A percentile compares a stretch with the other conserved stretches of the same genome.
phyloP scores from a whole-genome alignment of 2,329 filamentous ascomycete species.

The Penicillium crustosum region DNA sequence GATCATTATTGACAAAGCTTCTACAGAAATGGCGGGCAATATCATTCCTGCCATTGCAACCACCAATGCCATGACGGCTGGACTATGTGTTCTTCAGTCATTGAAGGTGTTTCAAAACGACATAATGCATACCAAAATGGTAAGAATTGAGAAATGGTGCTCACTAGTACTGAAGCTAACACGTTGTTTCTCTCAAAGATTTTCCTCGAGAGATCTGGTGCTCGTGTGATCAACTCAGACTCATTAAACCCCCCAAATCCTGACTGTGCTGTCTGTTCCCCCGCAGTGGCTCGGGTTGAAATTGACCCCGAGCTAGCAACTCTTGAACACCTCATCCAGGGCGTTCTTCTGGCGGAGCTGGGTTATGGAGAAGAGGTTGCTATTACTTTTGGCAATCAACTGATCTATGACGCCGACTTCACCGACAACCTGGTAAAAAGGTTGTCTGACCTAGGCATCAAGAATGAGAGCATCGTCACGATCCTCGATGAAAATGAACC shows the following conservation, averaged over 20 bases:
- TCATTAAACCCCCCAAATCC: conserved; percentile 66
- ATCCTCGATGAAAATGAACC: conserved; percentile 76
- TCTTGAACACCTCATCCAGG: conserved; percentile 74
- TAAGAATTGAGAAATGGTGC: conserved; percentile 34
- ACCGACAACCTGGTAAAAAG: conserved; percentile 82
- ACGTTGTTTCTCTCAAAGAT: conserved; percentile 49
- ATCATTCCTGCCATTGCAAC: conserved; percentile 98
- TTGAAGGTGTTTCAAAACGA: conserved; percentile 83
- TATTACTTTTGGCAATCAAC: conserved; percentile 68
- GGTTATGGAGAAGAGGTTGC: conserved; percentile 81
- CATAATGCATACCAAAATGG: conserved; percentile 71
- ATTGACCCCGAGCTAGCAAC: conserved; percentile 72
- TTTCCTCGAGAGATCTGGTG: conserved; percentile 70
- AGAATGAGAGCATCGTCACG: conserved; percentile 72
- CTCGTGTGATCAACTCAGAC: conserved; percentile 59
- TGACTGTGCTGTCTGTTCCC: conserved; percentile 78
- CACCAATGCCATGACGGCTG: conserved; percentile 93
- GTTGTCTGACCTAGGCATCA: conserved; percentile 73
- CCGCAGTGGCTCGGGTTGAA: conserved; percentile 65
- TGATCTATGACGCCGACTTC: conserved; percentile 88
- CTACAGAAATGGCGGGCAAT: conserved; percentile 89
- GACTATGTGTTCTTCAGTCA: conserved; percentile 85
- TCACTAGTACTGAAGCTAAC: neutral
- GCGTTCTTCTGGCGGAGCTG: conserved; percentile 67
- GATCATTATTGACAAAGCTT: conserved; percentile 3